These are phyloP conservation scores for Blastomyces parvus DNA, from an alignment of 2,329 filamentous ascomycete genomes.

Conservation along the genomic window DNA sequence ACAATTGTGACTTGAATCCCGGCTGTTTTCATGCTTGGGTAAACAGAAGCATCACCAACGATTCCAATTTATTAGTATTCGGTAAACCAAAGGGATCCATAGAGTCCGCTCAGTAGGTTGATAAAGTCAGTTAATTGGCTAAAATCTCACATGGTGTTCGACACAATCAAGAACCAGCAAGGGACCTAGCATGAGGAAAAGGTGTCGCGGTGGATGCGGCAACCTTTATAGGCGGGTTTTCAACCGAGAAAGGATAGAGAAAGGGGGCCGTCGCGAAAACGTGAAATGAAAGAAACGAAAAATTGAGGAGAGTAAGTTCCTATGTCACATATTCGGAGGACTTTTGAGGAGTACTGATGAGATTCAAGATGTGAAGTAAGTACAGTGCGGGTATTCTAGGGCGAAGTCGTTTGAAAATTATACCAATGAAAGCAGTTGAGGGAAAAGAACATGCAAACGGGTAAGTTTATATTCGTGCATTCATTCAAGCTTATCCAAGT, in stretches of 20 bases:
- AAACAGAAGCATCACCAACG: neutral
- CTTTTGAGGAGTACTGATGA: neutral
- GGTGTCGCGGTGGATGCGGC: neutral
- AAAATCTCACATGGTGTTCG: neutral
- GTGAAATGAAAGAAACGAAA: neutral
- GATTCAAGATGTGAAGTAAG: neutral
- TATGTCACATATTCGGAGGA: neutral
- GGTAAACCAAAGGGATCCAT: neutral
- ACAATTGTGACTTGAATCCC: neutral
- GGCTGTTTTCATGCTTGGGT: neutral
- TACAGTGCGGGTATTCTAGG: neutral
- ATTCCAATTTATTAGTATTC: too few species aligned
- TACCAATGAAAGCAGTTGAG: neutral
- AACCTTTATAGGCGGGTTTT: neutral
- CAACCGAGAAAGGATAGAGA: neutral
- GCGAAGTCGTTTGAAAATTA: neutral
- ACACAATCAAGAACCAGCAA: neutral
- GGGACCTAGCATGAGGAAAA: neutral
- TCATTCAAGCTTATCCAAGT: constrained; percentile 91
- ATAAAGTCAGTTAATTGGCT: neutral
- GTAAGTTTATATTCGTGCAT: neutral
- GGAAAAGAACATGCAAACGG: neutral
- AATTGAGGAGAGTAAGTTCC: neutral
- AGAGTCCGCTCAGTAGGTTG: neutral
- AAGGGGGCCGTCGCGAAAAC: neutral